Percentiles rank a stretch among this genome's conserved stretches.
phyloP scores from a whole-genome alignment of 805 yeast genomes.

The Nakazawaea ambrosiae region DNA sequence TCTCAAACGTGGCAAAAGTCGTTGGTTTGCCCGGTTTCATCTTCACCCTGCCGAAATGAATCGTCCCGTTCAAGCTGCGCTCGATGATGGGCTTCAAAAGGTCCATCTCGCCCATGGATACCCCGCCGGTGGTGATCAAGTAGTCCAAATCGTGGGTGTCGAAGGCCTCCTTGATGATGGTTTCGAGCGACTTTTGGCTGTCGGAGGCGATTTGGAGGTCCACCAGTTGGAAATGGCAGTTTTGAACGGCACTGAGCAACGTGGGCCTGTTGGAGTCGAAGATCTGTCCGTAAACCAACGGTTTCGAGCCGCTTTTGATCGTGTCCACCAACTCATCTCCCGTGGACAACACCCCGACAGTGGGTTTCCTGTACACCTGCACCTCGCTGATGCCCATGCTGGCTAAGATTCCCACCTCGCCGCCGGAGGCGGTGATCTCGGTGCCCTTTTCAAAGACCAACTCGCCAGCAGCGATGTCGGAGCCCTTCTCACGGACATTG shows the following conservation, averaged over 20 bases:
- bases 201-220: constrained; percentile 50
- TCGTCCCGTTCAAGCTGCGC: constrained; percentile 30
- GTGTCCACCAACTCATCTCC: constrained; percentile 43
- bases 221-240: constrained; percentile 28
- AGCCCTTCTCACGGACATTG: constrained; percentile 40
- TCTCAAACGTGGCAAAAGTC: constrained; percentile 39
- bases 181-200: constrained; percentile 21
- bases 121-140: constrained; percentile 49
- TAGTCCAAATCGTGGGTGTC: constrained; percentile 27
- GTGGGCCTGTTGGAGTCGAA: constrained; percentile 46
- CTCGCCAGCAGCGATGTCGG: constrained; percentile 35
- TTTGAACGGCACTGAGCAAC: constrained; percentile 27
- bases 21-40: constrained; percentile 59
- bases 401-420: constrained; percentile 42
- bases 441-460: constrained; percentile 30
- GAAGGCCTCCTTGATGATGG: constrained; percentile 20
- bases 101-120: constrained; percentile 53
- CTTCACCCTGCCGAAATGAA: constrained; percentile 49
- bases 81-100: constrained; percentile 43
- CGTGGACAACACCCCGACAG: constrained; percentile 41
- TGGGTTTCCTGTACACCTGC: constrained; percentile 33
- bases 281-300: constrained; percentile 33
- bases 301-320: constrained; percentile 15
- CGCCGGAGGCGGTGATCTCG: constrained; percentile 33
- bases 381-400: constrained; percentile 35